Evolutionary conservation across 176 grass and related monocot species (phyloP), one percentile per base, ranked within the genome.

Genomic region (Olyra latifolia): DNA sequence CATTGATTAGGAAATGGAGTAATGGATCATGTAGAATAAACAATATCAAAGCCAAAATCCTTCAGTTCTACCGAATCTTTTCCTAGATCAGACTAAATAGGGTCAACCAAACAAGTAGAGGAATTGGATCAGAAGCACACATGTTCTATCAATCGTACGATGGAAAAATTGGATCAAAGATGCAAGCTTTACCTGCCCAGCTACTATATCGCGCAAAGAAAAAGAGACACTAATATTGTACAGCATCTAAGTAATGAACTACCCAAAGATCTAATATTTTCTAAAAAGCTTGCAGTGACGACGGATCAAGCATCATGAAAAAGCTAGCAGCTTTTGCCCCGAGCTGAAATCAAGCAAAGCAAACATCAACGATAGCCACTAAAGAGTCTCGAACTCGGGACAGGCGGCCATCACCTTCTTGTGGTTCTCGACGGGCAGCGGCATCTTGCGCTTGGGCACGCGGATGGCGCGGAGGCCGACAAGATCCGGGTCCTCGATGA

Each of bases 361-460:
- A 72, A 42, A 12, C 28, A 47, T 35, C 41, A 11, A 62, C 7
- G 3, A 14, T 9, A 32, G 19, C 17, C 14, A 55, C 29, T 12
- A 35, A 2, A 55, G 70, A 57, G 3, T 48, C 20, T 19, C 15
- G 29, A 42, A 24, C 24, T 16, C 7, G 10, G 10, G 4, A 16
- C 23, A 72, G 8, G 32, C 35, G 14, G 62, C 4, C 12, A 62
- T 74, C 62, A 94, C 92, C 92, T 89, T 94, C 86, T 55, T 94
- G 76, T 90, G 83, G 49, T 66, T 85, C 60, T 90, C 87, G 61
- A 82, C 59, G 52, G 68, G 81, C 7, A 82, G 83, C 60, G 80
- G 84, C 83, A 84, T 89, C 83, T 78, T 89, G 80, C 86, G 89
- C 80, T 89, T 94, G 83, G 89, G 80, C 66, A 94, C 92, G 43